Percentiles rank a stretch among this genome's conserved stretches.
These are phyloP conservation scores for Kitagawia praeruptora DNA, from an alignment of 129 eudicot genomes.

Conservation along the genomic window DNA sequence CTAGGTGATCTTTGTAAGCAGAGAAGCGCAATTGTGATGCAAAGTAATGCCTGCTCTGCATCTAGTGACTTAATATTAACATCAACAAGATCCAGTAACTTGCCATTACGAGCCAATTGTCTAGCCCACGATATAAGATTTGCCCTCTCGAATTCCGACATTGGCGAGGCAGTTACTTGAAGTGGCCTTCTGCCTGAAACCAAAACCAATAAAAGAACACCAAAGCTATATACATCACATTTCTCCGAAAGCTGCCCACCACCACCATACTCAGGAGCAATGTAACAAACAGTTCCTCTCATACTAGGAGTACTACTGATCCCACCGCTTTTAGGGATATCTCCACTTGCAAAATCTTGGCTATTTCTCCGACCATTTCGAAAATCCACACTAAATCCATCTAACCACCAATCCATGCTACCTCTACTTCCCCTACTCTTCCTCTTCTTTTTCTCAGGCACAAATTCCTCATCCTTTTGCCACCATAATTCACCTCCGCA, in stretches of 20 bases:
- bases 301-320: constrained; percentile 95
- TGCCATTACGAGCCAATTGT: constrained; percentile 75
- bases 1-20: constrained; percentile 70
- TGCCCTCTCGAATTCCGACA: constrained; percentile 96
- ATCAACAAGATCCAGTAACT: constrained; percentile 82
- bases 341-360: constrained; percentile 67
- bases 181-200: constrained; percentile 89
- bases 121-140: constrained; percentile 94
- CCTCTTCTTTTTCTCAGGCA: constrained; percentile 61
- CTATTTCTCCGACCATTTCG: constrained; percentile 66
- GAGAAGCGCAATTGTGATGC: constrained; percentile 75
- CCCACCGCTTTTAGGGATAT: constrained; percentile 91
- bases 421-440: constrained; percentile 49
- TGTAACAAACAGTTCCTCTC: constrained; percentile 97
- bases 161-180: constrained; percentile 89
- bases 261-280: constrained; percentile 87
- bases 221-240: constrained; percentile 84
- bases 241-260: constrained; percentile 77
- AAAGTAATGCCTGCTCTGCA: constrained; percentile 54
- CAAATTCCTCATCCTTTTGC: constrained; percentile 75
- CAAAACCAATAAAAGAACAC: constrained; percentile 68
- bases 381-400: constrained; percentile 76
- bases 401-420: constrained; percentile 89
- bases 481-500: constrained; percentile 76
- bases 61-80: constrained; percentile 54